Base-by-base conservation (phyloP, 208 protist genomes). In the Crithidia mellificae region DNA sequence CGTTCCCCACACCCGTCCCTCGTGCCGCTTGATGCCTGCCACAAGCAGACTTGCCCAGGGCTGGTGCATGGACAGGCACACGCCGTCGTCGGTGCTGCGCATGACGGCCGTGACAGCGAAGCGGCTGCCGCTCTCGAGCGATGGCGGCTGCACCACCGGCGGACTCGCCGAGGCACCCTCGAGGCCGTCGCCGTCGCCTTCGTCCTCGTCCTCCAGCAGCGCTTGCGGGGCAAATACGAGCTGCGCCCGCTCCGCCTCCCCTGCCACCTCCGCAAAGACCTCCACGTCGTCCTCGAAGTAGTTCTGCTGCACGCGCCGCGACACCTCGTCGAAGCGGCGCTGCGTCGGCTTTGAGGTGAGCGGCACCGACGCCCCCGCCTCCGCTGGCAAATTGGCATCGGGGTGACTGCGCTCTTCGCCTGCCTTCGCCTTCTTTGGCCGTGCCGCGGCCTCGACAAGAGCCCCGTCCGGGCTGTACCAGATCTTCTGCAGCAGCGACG, bases 1-100 rank as follows among this genome's bases (percentile, higher is more conserved):
- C 0, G 87, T 90, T 34, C 30, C 47, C 93, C 95, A 98, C 44
- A 80, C 71, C 20, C 93, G 84, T 6, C 95, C 95, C 75, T 98
- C 93, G 59, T 96, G 89, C 14, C 57, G 80, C 72, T 98, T 98
- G 59, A 98, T 96, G 34, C 93, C 95, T 6, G 79, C 77, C 27
- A 98, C 89, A 22, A 98, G 78, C 46, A 98, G 77, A 39, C 82
- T 89, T 7, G 91, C 92, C 91, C 92, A 98, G 43, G 95, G 95
- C 74, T 98, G 95, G 65, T 98, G 95, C 92, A 98, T 97, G 4
- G 86, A 94, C 6, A 97, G 58, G 55, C 90, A 96, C 39, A 95
- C 70, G 47, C 91, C 88, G 22, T 91, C 80, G 77, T 97, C 93
- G 36, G 75, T 76, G 57, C 70, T 72, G 52, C 76, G 79, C 87